These are phyloP conservation scores for Fusarium sp. DNA, from an alignment of 2,329 filamentous ascomycete species.

Conservation along the genomic window DNA sequence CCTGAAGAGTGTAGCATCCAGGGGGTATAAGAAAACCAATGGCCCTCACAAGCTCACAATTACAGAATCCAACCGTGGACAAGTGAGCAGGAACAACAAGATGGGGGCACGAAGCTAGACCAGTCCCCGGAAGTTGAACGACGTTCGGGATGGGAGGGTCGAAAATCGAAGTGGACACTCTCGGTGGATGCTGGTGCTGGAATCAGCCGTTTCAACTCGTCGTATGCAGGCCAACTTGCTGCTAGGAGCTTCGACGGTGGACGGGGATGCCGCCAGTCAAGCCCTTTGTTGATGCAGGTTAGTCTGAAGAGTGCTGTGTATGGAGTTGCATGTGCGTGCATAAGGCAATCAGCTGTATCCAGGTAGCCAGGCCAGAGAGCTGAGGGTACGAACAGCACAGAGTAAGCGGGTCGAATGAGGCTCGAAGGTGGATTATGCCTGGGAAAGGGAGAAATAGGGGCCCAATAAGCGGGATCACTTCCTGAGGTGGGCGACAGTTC, in stretches of 20 bases:
- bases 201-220: constrained; percentile 24
- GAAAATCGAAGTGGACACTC: constrained; percentile 27
- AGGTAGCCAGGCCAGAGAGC: constrained; percentile 10
- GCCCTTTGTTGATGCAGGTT: constrained; percentile 22
- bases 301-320: constrained; percentile 7
- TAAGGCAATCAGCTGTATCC: constrained; percentile 15
- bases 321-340: constrained; percentile 11
- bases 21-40: constrained; percentile 26
- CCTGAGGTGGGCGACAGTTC: neutral
- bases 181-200: constrained; percentile 18
- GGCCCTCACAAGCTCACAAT: constrained; percentile 31
- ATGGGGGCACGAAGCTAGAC: constrained; percentile 20
- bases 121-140: constrained; percentile 27
- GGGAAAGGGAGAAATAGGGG: constrained; percentile 23
- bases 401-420: constrained; percentile 24
- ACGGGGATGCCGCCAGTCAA: constrained; percentile 32
- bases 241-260: constrained; percentile 16
- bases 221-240: constrained; percentile 11
- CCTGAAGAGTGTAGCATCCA: constrained; percentile 16
- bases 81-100: constrained; percentile 29
- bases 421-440: constrained; percentile 21
- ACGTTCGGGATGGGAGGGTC: constrained; percentile 31
- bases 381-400: constrained; percentile 20
- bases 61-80: constrained; percentile 26
- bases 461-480: constrained; percentile 4